A percentile compares a stretch with the other conserved stretches of the same genome.
Conservation (phyloP, 139 green algal genomes). For the Raphidocelis subcapitata region DNA sequence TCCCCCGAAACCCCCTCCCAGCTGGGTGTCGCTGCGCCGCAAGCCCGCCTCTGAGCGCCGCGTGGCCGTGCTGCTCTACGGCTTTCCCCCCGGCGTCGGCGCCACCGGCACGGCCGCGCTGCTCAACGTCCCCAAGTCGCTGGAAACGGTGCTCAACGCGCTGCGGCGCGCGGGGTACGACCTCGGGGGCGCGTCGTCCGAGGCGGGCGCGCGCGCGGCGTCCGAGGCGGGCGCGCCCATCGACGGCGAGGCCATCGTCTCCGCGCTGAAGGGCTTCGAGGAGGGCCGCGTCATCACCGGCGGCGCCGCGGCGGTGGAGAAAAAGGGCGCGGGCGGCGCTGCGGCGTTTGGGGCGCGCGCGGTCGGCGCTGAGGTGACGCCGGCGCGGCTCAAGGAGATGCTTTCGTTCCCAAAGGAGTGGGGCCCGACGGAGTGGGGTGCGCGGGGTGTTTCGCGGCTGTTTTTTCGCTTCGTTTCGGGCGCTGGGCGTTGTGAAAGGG, state of each 20-base stretch:
- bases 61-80: conserved; percentile 86
- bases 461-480: too few relatives aligned
- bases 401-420: conserved; percentile 75
- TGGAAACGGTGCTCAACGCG: conserved; percentile 66
- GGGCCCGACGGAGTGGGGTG: conserved; percentile 92
- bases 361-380: conserved; percentile 51
- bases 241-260: conserved; percentile 71
- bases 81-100: conserved; percentile 96
- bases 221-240: not conserved
- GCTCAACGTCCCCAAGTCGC: conserved; percentile 93
- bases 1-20: too few relatives aligned
- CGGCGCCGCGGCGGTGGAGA: conserved; percentile 34
- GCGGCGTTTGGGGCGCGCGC: conserved; percentile 10
- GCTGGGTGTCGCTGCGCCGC: conserved; percentile 25
- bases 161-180: conserved; percentile 80
- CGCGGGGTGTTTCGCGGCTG: too few relatives aligned
- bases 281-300: conserved; percentile 61
- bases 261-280: conserved; percentile 62
- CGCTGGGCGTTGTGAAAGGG: too few relatives aligned
- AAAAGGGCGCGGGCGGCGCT: conserved; percentile 2
- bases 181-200: conserved; percentile 46
- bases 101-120: conserved; percentile 93
- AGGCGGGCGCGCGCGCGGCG: not conserved
- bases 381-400: conserved; percentile 51
- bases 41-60: conserved; percentile 55